Evolutionary conservation across 2,329 filamentous ascomycete species (phyloP), one percentile per base, ranked within the genome.

Genomic region (Saccharata proteae): DNA sequence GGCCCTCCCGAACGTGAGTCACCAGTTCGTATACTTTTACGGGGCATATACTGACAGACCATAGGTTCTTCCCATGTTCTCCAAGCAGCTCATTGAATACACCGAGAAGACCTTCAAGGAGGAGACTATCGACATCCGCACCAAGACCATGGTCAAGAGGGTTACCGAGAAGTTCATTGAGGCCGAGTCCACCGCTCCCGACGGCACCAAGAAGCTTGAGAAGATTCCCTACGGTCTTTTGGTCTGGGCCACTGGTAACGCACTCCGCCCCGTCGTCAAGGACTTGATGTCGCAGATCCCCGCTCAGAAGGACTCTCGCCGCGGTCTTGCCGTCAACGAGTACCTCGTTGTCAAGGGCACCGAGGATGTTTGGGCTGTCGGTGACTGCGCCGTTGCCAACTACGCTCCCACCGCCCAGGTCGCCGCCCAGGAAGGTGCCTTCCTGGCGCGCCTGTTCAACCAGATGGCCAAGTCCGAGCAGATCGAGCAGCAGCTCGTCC

Each of bases 101-200:
- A 98, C 90, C 46, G 90, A 98, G 65, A 88, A 86, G 61, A 94
- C 88, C 27, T 92, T 98, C 68, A 90, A 93, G 64, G 90, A 98
- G 67, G 90, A 98, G 63, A 86, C 85, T 54, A 98, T 98, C 54
- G 78, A 83, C 47, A 93, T 98, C 63, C 80, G 83, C 61, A 93
- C 90, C 48, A 96, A 96, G 74, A 96, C 90, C 43, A 92, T 93
- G 78, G 90, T 98, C 57, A 96, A 96, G 72, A 86, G 80, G 40
- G 90, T 98, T 38, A 93, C 84, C 18, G 79, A 90, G 49, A 92
- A 81, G 62, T 78, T 74, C 52, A 88, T 98, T 50, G 84, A 96
- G 65, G 90, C 88, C 42, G 83, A 93, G 58, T 74, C 76, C 30
- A 78, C 74, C 34, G 72, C 74, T 31, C 77, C 86, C 12, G 82